Base-by-base conservation (phyloP, 768 basidiomycete species). In the Trametes maxima region DNA sequence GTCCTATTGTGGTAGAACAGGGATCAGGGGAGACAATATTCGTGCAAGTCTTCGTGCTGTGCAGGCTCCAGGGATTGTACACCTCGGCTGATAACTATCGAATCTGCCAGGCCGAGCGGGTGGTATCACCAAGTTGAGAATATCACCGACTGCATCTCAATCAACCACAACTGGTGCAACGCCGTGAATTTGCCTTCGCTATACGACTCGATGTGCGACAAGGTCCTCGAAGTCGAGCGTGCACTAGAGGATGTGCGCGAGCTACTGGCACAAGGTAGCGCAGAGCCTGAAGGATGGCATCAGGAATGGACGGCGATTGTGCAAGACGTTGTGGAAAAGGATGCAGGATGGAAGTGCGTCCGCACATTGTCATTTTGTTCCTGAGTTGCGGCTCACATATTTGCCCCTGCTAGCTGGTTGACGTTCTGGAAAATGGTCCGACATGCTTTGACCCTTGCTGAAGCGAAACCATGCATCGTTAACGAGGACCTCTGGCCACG, bases 101-200 rank as follows among this genome's bases (percentile, higher is more conserved):
- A 28, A 5, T 42, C 24, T 5, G 28, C 22, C 25, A 72, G 71
- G 8, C 71, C 71, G 1, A 70, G 69, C 50, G 71, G 71, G 1
- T 72, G 71, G 71, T 71, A 69, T 35, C 71, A 72, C 54, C 62
- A 70, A 59, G 71, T 72, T n/a, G 69, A 68, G 56, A 72, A 72
- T 53, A 62, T 72, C 19, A 72, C 71, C 4, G 64, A 59, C 16
- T 72, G 71, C 59, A 66, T 72, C 22, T 72, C 71, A 1, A 71
- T 72, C 63, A 72, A 72, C 54, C 71, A 72, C 66, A 72, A 72
- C 57, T 72, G 71, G 71, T 72, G 68, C 65, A 72, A 72, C 68
- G 59, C 71, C 10, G 65, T 67, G 28, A 71, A 69, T 54, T 64
- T 72, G 1, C 71, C 68, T 6, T 59, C 66, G 22, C 62, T 72